These are phyloP conservation scores for Lachancea mirantina DNA, from an alignment of 805 yeast genomes.

Conservation along the genomic window DNA sequence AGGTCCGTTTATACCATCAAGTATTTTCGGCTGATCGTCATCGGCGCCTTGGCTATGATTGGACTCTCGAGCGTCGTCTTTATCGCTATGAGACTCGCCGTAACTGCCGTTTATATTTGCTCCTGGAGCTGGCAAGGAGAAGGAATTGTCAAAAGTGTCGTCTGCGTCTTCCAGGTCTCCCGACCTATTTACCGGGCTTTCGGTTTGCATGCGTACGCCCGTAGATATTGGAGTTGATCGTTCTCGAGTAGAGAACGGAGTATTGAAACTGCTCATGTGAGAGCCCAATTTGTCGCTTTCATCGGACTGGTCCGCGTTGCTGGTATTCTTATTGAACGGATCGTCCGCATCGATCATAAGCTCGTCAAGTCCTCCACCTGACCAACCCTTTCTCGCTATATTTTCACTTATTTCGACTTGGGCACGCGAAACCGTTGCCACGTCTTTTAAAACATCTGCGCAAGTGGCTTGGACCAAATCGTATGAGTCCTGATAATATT, in stretches of 20 bases:
- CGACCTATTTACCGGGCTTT: background rate
- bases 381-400: constrained; percentile 78
- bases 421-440: constrained; percentile 65
- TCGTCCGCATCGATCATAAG: constrained; percentile 59
- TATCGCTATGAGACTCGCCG: too few species aligned
- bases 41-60: too few species aligned
- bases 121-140: constrained; percentile 42
- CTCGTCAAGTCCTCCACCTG: constrained; percentile 79
- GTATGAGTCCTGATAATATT: constrained; percentile 60
- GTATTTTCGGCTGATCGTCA: too few species aligned
- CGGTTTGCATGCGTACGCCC: background rate
- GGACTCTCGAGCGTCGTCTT: too few species aligned
- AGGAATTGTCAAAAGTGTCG: constrained; percentile 39
- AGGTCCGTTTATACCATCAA: too few species aligned
- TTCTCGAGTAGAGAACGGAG: constrained; percentile 1
- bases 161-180: constrained; percentile 2
- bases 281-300: constrained; percentile 13
- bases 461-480: constrained; percentile 59
- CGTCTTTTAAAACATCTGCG: constrained; percentile 41
- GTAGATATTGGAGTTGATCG: constrained; percentile 3
- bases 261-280: constrained; percentile 3
- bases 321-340: constrained; percentile 33
- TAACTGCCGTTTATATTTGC: constrained; percentile 1
- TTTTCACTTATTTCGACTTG: constrained; percentile 77
- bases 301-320: constrained; percentile 4